A percentile compares a stretch with the other conserved stretches of the same genome.
phyloP scores from a whole-genome alignment of 768 basidiomycete species.

The Omphalotus guepiniiformis region DNA sequence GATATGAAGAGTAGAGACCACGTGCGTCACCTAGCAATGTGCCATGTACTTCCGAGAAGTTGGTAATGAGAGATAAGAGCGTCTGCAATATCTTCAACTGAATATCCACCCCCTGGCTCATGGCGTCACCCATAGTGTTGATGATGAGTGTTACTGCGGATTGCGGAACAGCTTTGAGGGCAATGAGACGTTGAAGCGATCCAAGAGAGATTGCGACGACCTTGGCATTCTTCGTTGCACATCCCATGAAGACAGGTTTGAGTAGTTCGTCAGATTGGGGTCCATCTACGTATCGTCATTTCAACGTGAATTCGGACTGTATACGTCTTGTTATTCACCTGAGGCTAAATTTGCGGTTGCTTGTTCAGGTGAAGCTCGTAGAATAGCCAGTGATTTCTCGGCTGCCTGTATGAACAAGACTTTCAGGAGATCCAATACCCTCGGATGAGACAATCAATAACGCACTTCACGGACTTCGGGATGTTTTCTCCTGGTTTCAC shows the following conservation, averaged over 20 bases:
- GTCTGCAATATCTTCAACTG: conserved; percentile 93
- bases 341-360: conserved; percentile 68
- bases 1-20: conserved; percentile 7
- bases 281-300: conserved; percentile 46
- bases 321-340: conserved; percentile 44
- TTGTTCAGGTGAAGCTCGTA: conserved; percentile 79
- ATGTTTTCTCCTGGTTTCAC: conserved; percentile 84
- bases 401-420: conserved; percentile 54
- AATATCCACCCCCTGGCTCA: conserved; percentile 94
- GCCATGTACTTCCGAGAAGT: conserved; percentile 80
- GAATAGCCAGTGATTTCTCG: conserved; percentile 79
- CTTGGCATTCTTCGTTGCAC: conserved; percentile 89
- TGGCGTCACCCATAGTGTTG: conserved; percentile 78
- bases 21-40: conserved; percentile 76
- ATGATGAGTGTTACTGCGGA: conserved; percentile 77
- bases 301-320: conserved; percentile 48
- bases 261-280: conserved; percentile 79
- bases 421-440: conserved; percentile 3
- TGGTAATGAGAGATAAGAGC: conserved; percentile 84
- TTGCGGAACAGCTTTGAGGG: conserved; percentile 80
- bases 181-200: conserved; percentile 86
- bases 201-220: conserved; percentile 90
- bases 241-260: conserved; percentile 89
- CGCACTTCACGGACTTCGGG: conserved; percentile 93
- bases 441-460: conserved; percentile 14